Evolutionary conservation across 1,284 basidiomycete species (phyloP), one percentile per base, ranked within the genome.

Genomic region (Golubevia pallescens): DNA sequence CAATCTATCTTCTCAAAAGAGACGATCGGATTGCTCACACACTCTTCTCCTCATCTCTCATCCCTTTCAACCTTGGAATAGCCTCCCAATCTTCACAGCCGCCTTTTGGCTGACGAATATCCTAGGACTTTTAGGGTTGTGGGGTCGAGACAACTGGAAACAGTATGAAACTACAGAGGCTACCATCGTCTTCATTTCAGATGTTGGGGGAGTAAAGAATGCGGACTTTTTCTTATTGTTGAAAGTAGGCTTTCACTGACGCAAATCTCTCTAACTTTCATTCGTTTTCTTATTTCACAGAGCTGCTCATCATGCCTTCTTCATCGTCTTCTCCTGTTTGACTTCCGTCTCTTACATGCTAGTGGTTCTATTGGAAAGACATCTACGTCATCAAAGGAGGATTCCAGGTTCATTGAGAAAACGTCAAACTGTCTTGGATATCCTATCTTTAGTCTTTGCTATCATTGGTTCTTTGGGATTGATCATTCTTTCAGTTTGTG

Each of bases 101-200:
- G 60, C 68, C 2, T 57, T 63, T 2, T 79, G 77, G 77, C 61
- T 69, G 16, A 70, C 71, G 2, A 65, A 72, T 56, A 73, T 79
- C 42, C 65, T 80, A 60, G 78, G 78, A 16, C 71, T 79, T 10
- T 70, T 79, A 52, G 75, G 58, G 7, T 64, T 77, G 1, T 81
- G 78, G 77, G 60, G 61, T 0, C 38, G 32, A 20, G 77, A 80
- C 58, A 53, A 57, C n/a, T 76, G 70, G 52, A 8, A 19, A 14
- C 58, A 70, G 42, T 81, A 79, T 66, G 68, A 71, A 57, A 13
- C 1, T 8, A 60, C 63, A 14, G 70, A 75, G 48, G 75, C 75
- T 2, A 65, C 60, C 4, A 53, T 81, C 23, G 77, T 79, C 7
- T 81, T 81, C 61, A 78, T 81, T 59, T 75, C 72, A 14, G 75